Evolutionary conservation across 2,329 filamentous ascomycete genomes (phyloP), one percentile per base, ranked within the genome.

Genomic region (Ambrosiella xylebori): DNA sequence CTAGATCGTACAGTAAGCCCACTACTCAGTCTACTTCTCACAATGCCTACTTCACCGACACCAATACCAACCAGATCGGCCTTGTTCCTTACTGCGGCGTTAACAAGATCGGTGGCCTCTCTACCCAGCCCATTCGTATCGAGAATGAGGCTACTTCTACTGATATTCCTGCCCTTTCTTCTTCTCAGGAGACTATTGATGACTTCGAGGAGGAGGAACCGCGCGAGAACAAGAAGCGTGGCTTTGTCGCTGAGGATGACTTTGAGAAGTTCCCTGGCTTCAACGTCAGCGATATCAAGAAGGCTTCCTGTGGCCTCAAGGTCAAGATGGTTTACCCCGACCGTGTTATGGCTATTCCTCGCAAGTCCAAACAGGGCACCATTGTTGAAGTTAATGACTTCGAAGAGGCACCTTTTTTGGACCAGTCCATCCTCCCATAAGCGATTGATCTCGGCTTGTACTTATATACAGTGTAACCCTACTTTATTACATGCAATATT

Each of bases 31-130:
- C 2, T 11, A 38, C 15, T 36, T 50, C 15, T 3, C 55, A 51
- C 11, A 57, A 51, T 38, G 35, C 40, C 7, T 57, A 57, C 55
- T 8, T 3, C 37, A 27, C 36, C 56, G 39, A n/a, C 13, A 37
- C 7, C 13, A 51, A 41, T 71, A 75, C 52, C 70, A 81, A 19
- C 81, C 77, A 70, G 67, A 73, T 77, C 38, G 88, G 93, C 66
- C 74, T 95, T 3, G 72, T 84, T 7, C 88, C 88, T 0, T 94
- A 89, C 67, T 91, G 87, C 67, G 88, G 87, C 35, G 76, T 93
- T 63, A 77, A 88, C 71, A 88, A 83, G 65, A 75, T 86, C 58
- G 86, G 86, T 44, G 86, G 86, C 0, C 71, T 84, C 47, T 77
- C 77, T 37, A 72, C 76, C 36, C 84, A 88, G 66, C 74, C 79